Percentiles rank a stretch among this genome's conserved stretches.
Conservation (phyloP, 2,329 filamentous ascomycete genomes). For the Aspergillus arachidicola region DNA sequence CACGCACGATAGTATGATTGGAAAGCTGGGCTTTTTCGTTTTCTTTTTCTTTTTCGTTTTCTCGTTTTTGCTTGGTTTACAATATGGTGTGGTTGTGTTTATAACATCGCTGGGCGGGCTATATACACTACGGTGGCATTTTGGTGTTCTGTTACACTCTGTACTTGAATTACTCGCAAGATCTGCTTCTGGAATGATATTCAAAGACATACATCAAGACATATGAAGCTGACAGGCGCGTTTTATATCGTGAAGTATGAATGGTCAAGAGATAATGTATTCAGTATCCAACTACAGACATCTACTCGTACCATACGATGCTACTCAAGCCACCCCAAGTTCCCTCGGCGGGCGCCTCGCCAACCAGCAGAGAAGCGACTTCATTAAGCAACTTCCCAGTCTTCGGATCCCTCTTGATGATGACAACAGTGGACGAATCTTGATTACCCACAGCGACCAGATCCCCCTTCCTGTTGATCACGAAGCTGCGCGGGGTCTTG, state of each 20-base stretch:
- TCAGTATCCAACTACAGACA: neutral
- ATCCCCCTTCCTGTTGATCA: conserved; percentile 64
- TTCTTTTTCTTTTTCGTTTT: conserved; percentile 10
- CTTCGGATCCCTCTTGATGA: conserved; percentile 62
- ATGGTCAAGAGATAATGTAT: neutral
- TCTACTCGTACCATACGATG: conserved; percentile 38
- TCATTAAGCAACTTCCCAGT: conserved; percentile 60
- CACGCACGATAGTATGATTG: conserved; percentile 12
- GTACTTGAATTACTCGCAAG: conserved; percentile 2
- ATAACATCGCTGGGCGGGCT: conserved; percentile 19
- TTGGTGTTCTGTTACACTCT: conserved; percentile 12
- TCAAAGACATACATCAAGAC: neutral
- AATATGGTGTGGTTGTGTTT: conserved; percentile 10
- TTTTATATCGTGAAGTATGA: neutral
- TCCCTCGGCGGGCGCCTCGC: conserved; percentile 29
- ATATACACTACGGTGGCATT: conserved; percentile 26
- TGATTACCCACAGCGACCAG: conserved; percentile 69
- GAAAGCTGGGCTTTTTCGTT: conserved; percentile 32
- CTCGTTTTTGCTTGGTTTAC: conserved; percentile 8
- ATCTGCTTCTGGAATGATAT: conserved; percentile 1
- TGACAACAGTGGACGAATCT: conserved; percentile 59
- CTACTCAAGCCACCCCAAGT: conserved; percentile 36
- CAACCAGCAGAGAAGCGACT: conserved; percentile 34
- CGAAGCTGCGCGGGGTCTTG: conserved; percentile 66
- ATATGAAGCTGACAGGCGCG: neutral